Evolutionary conservation across 2,329 filamentous ascomycete genomes (phyloP).

Genomic region (Graphiopsis chlorocephala): DNA sequence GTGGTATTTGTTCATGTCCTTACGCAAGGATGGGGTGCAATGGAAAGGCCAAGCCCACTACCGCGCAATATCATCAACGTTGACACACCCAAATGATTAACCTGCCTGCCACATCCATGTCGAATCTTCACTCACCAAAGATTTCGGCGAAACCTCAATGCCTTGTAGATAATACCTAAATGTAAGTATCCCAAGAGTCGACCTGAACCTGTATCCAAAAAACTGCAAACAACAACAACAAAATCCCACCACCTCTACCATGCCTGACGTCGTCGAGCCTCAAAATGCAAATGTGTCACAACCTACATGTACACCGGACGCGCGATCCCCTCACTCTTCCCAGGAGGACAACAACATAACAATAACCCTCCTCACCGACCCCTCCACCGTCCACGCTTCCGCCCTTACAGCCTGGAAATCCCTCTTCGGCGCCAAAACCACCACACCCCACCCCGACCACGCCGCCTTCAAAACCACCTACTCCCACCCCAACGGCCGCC

Average conservation of each 20-base stretch:
- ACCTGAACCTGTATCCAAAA: neutral
- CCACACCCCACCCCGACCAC: conserved; percentile 8
- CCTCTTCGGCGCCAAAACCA: conserved; percentile 1
- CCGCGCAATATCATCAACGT: neutral
- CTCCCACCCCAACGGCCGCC: conserved; percentile 9
- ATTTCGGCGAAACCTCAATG: neutral
- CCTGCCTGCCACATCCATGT: neutral
- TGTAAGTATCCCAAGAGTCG: neutral
- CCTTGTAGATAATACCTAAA: neutral
- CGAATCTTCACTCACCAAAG: neutral
- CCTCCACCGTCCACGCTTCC: neutral
- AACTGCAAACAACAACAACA: neutral
- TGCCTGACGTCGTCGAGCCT: neutral
- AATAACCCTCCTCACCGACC: conserved; percentile 4
- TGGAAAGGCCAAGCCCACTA: neutral
- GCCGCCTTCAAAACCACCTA: neutral
- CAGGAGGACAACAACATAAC: neutral
- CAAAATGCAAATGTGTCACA: neutral
- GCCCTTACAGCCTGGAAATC: conserved; percentile 7
- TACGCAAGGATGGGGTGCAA: neutral
- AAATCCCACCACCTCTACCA: neutral
- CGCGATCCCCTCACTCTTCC: neutral
- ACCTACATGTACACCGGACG: neutral
- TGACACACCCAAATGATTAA: conserved; percentile 7
- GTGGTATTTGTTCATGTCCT: neutral